These are phyloP conservation scores for Vaccinium darrowii DNA, from an alignment of 148 eudicot species.

Conservation along the genomic window DNA sequence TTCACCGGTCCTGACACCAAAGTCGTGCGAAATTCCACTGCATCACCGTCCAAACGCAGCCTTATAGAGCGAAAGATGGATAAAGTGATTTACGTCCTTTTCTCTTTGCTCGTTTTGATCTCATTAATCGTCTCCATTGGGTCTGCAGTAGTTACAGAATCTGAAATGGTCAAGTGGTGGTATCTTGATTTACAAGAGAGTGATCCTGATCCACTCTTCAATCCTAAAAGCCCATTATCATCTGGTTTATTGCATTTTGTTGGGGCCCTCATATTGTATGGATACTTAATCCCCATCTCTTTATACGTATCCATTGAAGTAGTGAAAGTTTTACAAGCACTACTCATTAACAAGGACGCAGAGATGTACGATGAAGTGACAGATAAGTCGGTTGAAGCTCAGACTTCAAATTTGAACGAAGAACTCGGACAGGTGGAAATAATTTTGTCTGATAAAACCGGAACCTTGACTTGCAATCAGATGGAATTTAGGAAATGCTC, in stretches of 20 bases:
- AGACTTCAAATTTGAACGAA: slow-evolving; percentile 46
- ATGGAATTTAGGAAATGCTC: slow-evolving; percentile 50
- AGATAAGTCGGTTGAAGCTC: slow-evolving; percentile 29
- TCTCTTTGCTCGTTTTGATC: slow-evolving; percentile 29
- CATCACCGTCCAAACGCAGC: slow-evolving; percentile 49
- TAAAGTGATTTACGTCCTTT: slow-evolving; percentile 36
- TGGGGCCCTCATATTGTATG: slow-evolving; percentile 40
- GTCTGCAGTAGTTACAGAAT: slow-evolving; percentile 23
- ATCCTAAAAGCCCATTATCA: slow-evolving; percentile 20
- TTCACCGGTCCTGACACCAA: slow-evolving; percentile 46
- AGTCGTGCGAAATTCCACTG: slow-evolving; percentile 40
- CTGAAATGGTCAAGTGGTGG: slow-evolving; percentile 28
- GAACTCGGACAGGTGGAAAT: slow-evolving; percentile 51
- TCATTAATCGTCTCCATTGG: slow-evolving; percentile 32
- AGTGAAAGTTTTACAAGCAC: slow-evolving; percentile 42
- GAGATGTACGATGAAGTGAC: slow-evolving; percentile 34
- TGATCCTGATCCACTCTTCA: slow-evolving; percentile 16
- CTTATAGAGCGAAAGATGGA: slow-evolving; percentile 43
- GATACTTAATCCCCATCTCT: slow-evolving; percentile 49
- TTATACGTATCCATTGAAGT: slow-evolving; percentile 45
- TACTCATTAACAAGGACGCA: slow-evolving; percentile 35
- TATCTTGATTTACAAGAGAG: slow-evolving; percentile 26
- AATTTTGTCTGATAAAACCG: slow-evolving; percentile 45
- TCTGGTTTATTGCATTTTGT: slow-evolving; percentile 37
- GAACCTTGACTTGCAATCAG: slow-evolving; percentile 45